phyloP scores from a whole-genome alignment of 2,329 filamentous ascomycete species.

The Hypoxylon sp. region DNA sequence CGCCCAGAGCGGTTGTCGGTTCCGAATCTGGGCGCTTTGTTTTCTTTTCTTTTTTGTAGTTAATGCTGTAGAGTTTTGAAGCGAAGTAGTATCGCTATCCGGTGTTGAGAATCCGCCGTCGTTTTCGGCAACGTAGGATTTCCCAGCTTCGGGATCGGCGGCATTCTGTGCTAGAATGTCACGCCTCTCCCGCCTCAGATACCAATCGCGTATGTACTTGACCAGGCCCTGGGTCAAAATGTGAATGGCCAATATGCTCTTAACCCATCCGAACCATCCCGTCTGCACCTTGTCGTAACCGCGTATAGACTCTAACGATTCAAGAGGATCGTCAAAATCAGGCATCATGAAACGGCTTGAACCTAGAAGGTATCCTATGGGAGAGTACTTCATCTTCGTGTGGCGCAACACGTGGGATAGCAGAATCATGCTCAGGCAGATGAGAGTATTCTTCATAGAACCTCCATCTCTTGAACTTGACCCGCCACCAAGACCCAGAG shows the following conservation, averaged over 20 bases:
- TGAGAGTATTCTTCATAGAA: constrained; percentile 72
- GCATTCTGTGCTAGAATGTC: constrained; percentile 58
- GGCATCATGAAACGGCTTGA: constrained; percentile 56
- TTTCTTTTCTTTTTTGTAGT: constrained; percentile 85
- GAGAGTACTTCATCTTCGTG: constrained; percentile 59
- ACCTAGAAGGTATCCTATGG: constrained; percentile 56
- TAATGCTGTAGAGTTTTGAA: constrained; percentile 63
- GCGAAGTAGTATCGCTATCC: constrained; percentile 62
- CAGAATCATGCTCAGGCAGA: constrained; percentile 74
- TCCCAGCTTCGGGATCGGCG: constrained; percentile 71
- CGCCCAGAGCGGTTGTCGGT: constrained; percentile 92
- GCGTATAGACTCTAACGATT: constrained; percentile 50
- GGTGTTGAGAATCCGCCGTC: constrained; percentile 61
- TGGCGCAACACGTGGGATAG: constrained; percentile 62
- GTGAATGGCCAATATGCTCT: constrained; percentile 76
- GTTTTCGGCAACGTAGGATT: constrained; percentile 52
- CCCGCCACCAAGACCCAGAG: constrained; percentile 86
- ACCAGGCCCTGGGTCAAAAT: constrained; percentile 78
- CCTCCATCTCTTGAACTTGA: constrained; percentile 73
- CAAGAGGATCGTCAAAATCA: constrained; percentile 58
- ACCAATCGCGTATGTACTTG: constrained; percentile 75
- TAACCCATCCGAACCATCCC: constrained; percentile 70
- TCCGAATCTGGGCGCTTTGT: constrained; percentile 88
- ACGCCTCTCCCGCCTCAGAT: constrained; percentile 66
- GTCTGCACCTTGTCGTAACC: constrained; percentile 62